Evolutionary conservation across 768 basidiomycete species (phyloP), one percentile per base, ranked within the genome.

Genomic region (Kwoniella botswanensis): DNA sequence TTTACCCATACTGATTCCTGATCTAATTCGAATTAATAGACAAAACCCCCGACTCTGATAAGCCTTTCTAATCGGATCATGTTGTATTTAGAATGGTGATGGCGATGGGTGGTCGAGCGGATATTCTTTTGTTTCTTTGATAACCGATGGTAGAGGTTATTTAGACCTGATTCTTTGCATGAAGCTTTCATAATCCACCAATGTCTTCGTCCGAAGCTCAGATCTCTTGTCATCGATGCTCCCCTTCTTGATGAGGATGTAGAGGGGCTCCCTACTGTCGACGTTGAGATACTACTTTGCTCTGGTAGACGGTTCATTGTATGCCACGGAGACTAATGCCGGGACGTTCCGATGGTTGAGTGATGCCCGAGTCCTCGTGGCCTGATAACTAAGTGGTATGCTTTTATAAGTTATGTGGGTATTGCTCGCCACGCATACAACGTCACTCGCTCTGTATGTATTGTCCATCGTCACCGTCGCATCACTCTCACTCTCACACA

Each of bases 41-140:
- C 75, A 77, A 73, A 29, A 79, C 77, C 21, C 81, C 81, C 18
- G 81, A 72, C 26, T 80, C 74, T n/a, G 81, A 82, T 71, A 82
- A 82, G 68, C 80, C 80, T 21, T 82, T 82, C 77, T 82, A 77
- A 68, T 55, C 61, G 57, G 55, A 24, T 53, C 11, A 18, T 46
- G 22, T 41, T 55, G 21, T 21, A 11, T 15, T 55, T 12, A 22
- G 15, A 55, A n/a, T 24, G 13, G 62, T 9, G 12, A 4, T 43
- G 7, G 54, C 3, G 43, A 17, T 41, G 26, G 35, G 46, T 60
- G 4, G 17, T 2, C 29, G 41, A 22, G 50, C 59, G 24, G 67
- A 68, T 68, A n/a, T 41, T 59, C 35, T 56, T 24, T 24, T n/a
- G 17, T 59, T 15, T 42, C 24, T 43, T 22, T 42, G n/a, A 35